phyloP scores from a whole-genome alignment of 1,284 basidiomycete genomes.

The Sporisorium exsertum region DNA sequence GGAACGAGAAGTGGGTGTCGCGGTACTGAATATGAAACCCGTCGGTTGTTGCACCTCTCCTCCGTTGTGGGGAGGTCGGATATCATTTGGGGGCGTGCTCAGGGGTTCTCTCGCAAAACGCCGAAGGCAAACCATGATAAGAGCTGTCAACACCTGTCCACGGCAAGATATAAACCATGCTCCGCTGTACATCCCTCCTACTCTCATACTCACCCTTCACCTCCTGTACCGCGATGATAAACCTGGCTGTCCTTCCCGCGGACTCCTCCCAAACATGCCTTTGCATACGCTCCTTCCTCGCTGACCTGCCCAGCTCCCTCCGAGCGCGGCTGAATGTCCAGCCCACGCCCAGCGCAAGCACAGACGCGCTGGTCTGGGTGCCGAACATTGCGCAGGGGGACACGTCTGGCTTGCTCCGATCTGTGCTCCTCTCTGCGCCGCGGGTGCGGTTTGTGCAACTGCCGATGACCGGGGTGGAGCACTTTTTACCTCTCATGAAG shows the following conservation, averaged over 20 bases:
- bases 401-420: background rate
- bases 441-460: conserved; percentile 49
- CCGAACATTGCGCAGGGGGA: conserved; percentile 21
- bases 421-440: background rate
- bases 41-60: too few relatives aligned
- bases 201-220: background rate
- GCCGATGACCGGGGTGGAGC: conserved; percentile 57
- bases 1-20: too few relatives aligned
- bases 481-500: conserved; percentile 31
- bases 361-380: conserved; percentile 24
- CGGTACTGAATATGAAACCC: too few relatives aligned
- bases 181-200: background rate
- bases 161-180: too few relatives aligned
- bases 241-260: conserved; percentile 7
- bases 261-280: conserved; percentile 7
- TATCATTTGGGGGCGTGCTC: too few relatives aligned
- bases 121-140: too few relatives aligned
- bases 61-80: too few relatives aligned
- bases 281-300: background rate
- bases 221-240: conserved; percentile 8
- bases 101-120: too few relatives aligned
- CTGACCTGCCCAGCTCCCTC: background rate
- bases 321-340: background rate
- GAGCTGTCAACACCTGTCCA: too few relatives aligned
- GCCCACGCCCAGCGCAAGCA: background rate